These are phyloP conservation scores for Jatropha curcas DNA, from an alignment of 345 rosid genomes.

Conservation along the genomic window DNA sequence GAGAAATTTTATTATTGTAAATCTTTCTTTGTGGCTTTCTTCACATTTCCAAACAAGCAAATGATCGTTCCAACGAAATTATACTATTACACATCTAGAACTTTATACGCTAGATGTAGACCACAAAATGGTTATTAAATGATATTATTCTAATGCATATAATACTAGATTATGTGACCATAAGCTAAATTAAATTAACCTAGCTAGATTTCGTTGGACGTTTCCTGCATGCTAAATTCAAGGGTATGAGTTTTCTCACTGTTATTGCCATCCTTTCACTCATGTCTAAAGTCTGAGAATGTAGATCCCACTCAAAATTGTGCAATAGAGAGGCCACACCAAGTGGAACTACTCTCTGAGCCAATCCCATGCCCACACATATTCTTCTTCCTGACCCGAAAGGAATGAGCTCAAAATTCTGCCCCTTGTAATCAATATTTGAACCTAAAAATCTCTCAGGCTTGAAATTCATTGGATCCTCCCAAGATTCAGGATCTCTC, in stretches of 20 bases:
- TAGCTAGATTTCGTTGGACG: too few relatives aligned
- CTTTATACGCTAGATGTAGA: too few relatives aligned
- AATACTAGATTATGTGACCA: too few relatives aligned
- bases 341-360: conserved; percentile 33
- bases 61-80: too few relatives aligned
- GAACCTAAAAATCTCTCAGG: conserved; percentile 48
- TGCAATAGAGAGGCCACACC: conserved; percentile 44
- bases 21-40: too few relatives aligned
- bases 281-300: conserved; percentile 21
- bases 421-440: conserved; percentile 45
- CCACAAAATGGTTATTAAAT: too few relatives aligned
- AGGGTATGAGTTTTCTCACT: conserved; percentile 9
- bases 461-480: conserved; percentile 29
- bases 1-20: too few relatives aligned
- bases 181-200: too few relatives aligned
- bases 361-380: conserved; percentile 45
- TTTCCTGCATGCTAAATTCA: not conserved
- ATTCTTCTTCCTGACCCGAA: conserved; percentile 55
- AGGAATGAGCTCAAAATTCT: conserved; percentile 41
- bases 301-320: conserved; percentile 40
- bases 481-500: conserved; percentile 58
- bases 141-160: too few relatives aligned
- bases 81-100: too few relatives aligned
- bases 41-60: too few relatives aligned
- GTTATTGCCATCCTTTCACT: conserved; percentile 24